Evolutionary conservation across 2,329 filamentous ascomycete species (phyloP).

Genomic region (Iodosphaeria phyllophila): DNA sequence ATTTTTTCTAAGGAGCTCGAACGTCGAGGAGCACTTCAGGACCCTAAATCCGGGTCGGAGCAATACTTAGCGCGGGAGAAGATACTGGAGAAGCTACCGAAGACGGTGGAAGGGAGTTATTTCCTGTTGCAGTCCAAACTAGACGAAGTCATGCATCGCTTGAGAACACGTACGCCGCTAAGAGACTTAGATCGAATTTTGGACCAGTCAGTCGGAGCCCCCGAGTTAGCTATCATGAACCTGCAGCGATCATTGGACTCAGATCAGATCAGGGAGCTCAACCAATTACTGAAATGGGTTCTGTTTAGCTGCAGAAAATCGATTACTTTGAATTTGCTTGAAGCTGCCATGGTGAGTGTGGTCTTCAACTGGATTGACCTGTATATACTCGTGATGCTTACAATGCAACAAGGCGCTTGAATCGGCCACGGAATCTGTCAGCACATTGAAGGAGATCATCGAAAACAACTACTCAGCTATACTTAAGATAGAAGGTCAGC

Average conservation of each 20-base stretch:
- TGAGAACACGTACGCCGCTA: too few relatives aligned
- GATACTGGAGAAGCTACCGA: slow-evolving; percentile 6
- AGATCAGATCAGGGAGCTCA: slow-evolving; percentile 9
- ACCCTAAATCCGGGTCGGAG: slow-evolving; percentile 5
- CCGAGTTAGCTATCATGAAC: slow-evolving; percentile 8
- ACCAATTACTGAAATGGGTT: slow-evolving; percentile 11
- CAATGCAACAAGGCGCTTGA: slow-evolving; percentile 6
- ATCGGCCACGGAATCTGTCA: slow-evolving; percentile 7
- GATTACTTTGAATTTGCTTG: slow-evolving; percentile 7
- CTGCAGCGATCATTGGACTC: slow-evolving; percentile 7
- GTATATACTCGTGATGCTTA: slow-evolving; percentile 1
- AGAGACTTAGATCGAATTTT: too few relatives aligned
- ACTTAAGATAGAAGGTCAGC: slow-evolving; percentile 6
- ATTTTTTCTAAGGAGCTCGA: slow-evolving; percentile 6
- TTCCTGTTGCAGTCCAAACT: too few relatives aligned
- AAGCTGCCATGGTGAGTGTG: slow-evolving; percentile 9
- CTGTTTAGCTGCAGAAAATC: slow-evolving; percentile 4
- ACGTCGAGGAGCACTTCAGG: slow-evolving; percentile 5
- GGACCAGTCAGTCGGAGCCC: slow-evolving; percentile 7
- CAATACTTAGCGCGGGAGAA: slow-evolving; percentile 7
- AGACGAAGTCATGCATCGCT: too few relatives aligned
- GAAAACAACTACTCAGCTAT: slow-evolving; percentile 8
- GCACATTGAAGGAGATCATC: slow-evolving; percentile 7
- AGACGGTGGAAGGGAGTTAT: too few relatives aligned
- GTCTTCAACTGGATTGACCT: background rate